Evolutionary conservation across 2,329 filamentous ascomycete genomes (phyloP).

Genomic region (Ramichloridium luteum): DNA sequence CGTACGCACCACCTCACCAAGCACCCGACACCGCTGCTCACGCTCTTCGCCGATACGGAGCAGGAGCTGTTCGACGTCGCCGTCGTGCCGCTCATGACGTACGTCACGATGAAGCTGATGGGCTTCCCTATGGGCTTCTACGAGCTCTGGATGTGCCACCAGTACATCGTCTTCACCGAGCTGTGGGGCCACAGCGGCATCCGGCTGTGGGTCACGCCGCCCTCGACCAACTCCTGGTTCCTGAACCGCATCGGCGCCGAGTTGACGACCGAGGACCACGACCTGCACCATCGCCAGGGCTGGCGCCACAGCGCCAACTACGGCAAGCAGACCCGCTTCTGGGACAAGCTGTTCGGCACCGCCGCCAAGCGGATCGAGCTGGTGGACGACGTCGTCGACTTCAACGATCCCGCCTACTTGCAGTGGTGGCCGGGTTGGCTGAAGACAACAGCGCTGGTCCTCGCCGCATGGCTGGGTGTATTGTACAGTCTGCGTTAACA

Average conservation of each 20-base stretch:
- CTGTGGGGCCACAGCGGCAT: constrained; percentile 30
- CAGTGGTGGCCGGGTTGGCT: too few relatives aligned
- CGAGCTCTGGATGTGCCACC: constrained; percentile 36
- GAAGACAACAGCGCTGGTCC: too few relatives aligned
- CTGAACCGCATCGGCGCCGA: constrained; percentile 25
- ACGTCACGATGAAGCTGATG: constrained; percentile 22
- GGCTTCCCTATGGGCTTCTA: constrained; percentile 36
- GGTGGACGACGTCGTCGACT: constrained; percentile 10
- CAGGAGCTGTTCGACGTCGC: constrained; percentile 35
- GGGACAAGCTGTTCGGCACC: constrained; percentile 27
- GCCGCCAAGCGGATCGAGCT: constrained; percentile 26
- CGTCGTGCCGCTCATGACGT: constrained; percentile 32
- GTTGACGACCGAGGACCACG: constrained; percentile 33
- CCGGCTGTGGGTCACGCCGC: constrained; percentile 26
- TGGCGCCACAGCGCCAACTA: constrained; percentile 29
- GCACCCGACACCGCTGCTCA: constrained; percentile 33
- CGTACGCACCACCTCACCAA: constrained; percentile 37
- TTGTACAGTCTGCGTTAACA: too few relatives aligned
- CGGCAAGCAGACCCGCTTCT: constrained; percentile 29
- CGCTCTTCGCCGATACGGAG: constrained; percentile 31
- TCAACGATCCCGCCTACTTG: background rate
- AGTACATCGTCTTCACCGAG: constrained; percentile 34
- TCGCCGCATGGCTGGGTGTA: too few relatives aligned
- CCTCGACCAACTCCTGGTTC: constrained; percentile 27
- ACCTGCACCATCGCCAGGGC: constrained; percentile 28